Percentiles rank a stretch among this genome's conserved stretches.
Evolutionary conservation across 2,329 filamentous ascomycete species (phyloP).

Genomic region (Colletotrichum acutatum): DNA sequence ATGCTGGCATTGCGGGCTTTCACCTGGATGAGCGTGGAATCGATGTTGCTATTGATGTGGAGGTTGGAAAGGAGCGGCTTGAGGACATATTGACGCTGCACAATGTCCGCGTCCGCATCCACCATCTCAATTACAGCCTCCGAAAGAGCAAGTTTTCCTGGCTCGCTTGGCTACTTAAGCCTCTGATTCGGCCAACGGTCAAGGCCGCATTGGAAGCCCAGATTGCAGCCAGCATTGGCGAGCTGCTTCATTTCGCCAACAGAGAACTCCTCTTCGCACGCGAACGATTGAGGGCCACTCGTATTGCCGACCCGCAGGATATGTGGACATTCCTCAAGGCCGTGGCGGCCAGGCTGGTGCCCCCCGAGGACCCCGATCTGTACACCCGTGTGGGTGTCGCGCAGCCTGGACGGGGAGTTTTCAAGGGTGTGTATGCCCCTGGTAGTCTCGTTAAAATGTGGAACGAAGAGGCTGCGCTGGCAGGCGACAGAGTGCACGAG

Average conservation of each 20-base stretch:
- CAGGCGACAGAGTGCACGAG: slow-evolving; percentile 80
- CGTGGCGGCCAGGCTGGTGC: slow-evolving; percentile 79
- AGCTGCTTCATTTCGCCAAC: slow-evolving; percentile 79
- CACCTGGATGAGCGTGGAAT: slow-evolving; percentile 87
- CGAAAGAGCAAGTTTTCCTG: slow-evolving; percentile 80
- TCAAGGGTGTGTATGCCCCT: slow-evolving; percentile 87
- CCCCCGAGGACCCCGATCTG: slow-evolving; percentile 79
- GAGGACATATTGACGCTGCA: slow-evolving; percentile 85
- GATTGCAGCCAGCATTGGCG: slow-evolving; percentile 76
- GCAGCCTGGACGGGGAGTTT: slow-evolving; percentile 67
- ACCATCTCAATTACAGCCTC: slow-evolving; percentile 86
- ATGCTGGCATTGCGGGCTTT: slow-evolving; percentile 88
- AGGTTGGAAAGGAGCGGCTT: slow-evolving; percentile 80
- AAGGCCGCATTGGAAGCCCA: slow-evolving; percentile 83
- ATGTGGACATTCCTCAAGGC: slow-evolving; percentile 85
- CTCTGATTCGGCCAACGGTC: slow-evolving; percentile 82
- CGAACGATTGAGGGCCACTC: slow-evolving; percentile 85
- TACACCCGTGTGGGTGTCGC: slow-evolving; percentile 79
- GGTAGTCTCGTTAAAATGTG: slow-evolving; percentile 91
- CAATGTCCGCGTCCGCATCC: slow-evolving; percentile 81
- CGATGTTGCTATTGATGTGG: slow-evolving; percentile 86
- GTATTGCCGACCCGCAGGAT: slow-evolving; percentile 84
- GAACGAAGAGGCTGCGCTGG: slow-evolving; percentile 80
- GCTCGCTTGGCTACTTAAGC: slow-evolving; percentile 85
- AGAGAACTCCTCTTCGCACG: slow-evolving; percentile 88